Base-by-base conservation (phyloP, 108 stramenopile species). In the Skeletonema tropicum region DNA sequence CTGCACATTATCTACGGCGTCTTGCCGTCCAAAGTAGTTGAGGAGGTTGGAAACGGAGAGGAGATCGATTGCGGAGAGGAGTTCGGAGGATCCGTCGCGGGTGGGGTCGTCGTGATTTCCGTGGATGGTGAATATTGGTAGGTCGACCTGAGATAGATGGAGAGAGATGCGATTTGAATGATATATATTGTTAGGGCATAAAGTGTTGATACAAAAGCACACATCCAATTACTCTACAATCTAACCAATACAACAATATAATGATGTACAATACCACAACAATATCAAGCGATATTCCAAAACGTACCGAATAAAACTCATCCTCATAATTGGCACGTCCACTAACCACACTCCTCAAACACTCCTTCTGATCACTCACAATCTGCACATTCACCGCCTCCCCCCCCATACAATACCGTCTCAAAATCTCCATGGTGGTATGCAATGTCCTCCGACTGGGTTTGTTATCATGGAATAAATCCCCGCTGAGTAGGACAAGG, bases 61-160 rank as follows among this genome's bases (percentile, higher is more conserved):
- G 32, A 98, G 68, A 79, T 99, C 98, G 19, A 98, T 76, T 3
- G 98, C 96, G 15, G 95, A 89, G 32, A 98, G 89, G 49, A 97
- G 79, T 68, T 93, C 87, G 25, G 74, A 71, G 0, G 84, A 79
- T 3, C 87, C 93, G 19, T 97, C 93, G 9, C 96, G 82, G 35
- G 90, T 91, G 9, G 98, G 97, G 80, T 98, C 97, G 66, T 99
- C 98, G 80, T 99, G 99, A 85, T 99, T 99, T 14, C 99, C 99
- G 72, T 98, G 98, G 67, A 99, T 97, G 74, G 89, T 65, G 69
- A 99, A 98, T 49, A 99, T 87, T n/a, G 99, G 98, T 36, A 98
- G 84, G 68, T 96, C 91, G 12, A 98, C 96, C 77, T 78, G 8
- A 29, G n/a, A n/a, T n/a, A n/a, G n/a, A n/a, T n/a, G n/a, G n/a